Evolutionary conservation across 2,329 filamentous ascomycete genomes (phyloP).

Genomic region (Fusarium multiceps): DNA sequence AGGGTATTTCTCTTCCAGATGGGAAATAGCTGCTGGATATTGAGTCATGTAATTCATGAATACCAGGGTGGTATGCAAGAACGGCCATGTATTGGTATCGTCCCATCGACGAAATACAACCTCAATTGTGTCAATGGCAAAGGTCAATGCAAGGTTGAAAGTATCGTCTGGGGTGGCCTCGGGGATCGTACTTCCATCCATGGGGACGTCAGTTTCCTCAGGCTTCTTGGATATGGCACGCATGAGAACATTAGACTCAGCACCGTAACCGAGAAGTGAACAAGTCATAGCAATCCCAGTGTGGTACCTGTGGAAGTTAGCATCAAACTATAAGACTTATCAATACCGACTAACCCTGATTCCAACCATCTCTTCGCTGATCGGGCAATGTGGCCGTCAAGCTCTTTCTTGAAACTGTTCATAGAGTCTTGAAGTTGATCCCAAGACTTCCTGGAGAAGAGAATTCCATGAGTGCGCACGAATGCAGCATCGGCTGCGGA

Average conservation of each 20-base stretch:
- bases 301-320: slow-evolving; percentile 44
- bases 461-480: slow-evolving; percentile 71
- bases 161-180: slow-evolving; percentile 41
- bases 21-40: slow-evolving; percentile 55
- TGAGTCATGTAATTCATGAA: slow-evolving; percentile 64
- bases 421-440: slow-evolving; percentile 60
- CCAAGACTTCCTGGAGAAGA: slow-evolving; percentile 66
- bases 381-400: slow-evolving; percentile 68
- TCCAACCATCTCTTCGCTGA: slow-evolving; percentile 64
- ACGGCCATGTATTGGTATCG: slow-evolving; percentile 70
- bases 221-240: slow-evolving; percentile 50
- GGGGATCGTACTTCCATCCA: slow-evolving; percentile 41
- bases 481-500: slow-evolving; percentile 66
- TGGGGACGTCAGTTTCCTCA: slow-evolving; percentile 43
- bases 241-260: slow-evolving; percentile 60
- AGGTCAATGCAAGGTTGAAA: slow-evolving; percentile 52
- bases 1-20: slow-evolving; percentile 59
- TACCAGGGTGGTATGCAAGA: slow-evolving; percentile 70
- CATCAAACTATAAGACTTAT: not conserved
- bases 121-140: slow-evolving; percentile 58
- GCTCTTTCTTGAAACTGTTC: slow-evolving; percentile 61
- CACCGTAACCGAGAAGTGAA: slow-evolving; percentile 50
- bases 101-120: slow-evolving; percentile 63
- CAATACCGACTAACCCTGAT: slow-evolving; percentile 51
- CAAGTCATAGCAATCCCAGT: slow-evolving; percentile 50